Base-by-base conservation (phyloP, 73 alveolate genomes). In the Uronychia binucleata region DNA sequence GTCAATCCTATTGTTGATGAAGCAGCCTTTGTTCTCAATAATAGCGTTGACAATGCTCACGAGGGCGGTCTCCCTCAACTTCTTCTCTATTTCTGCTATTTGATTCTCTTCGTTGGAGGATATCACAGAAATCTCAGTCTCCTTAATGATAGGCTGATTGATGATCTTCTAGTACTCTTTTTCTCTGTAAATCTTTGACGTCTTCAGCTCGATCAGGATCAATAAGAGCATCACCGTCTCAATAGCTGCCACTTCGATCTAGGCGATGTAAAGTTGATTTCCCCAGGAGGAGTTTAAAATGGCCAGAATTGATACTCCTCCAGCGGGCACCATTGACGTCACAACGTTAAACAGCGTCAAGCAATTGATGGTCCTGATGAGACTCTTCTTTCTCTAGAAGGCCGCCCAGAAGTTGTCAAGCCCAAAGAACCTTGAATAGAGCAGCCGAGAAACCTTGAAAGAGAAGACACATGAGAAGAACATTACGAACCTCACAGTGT, bases 31-130 rank as follows among this genome's bases (percentile, higher is more conserved):
- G 58, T 89, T 89, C 26, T 79, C 80, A 35, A 84, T 89, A 26
- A 89, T 59, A 30, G 74, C 34, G 14, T 82, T 80, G 8, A 89
- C 77, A 30, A 84, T 74, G 27, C 81, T 34, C 33, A 74, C 84
- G 29, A 89, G 81, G 11, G 95, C 95, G 1, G 83, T 87, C 14
- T 76, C 87, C 78, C 95, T 83, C 11, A 82, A 34, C 28, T 82
- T 59, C 59, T 35, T 60, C 83, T 82, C 89, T 58, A 82, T 67
- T 29, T 82, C 74, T 14, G 60, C 89, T 46, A 11, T 19, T 19
- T 46, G n/a, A 5, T 46, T 19, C 19, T 46, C 67, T 46, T 46
- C 67, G 19, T 5, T 11, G n/a, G 5, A 5, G 19, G n/a, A 11
- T 46, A 11, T 19, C 5, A 46, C 19, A 19, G 67, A 46, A 19